These are phyloP conservation scores for Starmerella powellii DNA, from an alignment of 805 yeast genomes.

Conservation along the genomic window DNA sequence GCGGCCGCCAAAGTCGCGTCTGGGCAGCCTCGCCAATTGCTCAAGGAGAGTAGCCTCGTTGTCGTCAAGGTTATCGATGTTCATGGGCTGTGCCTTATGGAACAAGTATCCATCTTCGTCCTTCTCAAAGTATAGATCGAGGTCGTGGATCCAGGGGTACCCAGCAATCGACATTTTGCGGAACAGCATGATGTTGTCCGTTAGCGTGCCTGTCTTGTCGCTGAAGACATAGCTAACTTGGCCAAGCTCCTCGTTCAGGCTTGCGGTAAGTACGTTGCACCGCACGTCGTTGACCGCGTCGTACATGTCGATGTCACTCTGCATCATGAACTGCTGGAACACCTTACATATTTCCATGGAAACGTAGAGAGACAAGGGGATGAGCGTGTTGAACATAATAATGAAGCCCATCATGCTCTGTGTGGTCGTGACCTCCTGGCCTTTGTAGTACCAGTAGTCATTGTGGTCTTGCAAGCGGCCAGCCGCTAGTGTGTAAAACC, in stretches of 20 bases:
- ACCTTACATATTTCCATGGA: constrained; percentile 93
- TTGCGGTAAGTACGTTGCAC: constrained; percentile 89
- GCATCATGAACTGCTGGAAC: constrained; percentile 68
- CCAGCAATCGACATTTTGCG: constrained; percentile 83
- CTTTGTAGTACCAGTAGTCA: constrained; percentile 57
- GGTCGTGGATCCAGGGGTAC: constrained; percentile 74
- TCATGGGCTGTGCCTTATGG: constrained; percentile 19
- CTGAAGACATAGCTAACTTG: constrained; percentile 91
- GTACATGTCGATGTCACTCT: constrained; percentile 91
- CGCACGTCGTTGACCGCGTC: constrained; percentile 75
- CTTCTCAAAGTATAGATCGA: constrained; percentile 36
- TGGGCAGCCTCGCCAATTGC: constrained; percentile 22
- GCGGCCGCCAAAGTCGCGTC: constrained; percentile 20
- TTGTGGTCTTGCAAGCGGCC: constrained; percentile 26
- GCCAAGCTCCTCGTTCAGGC: constrained; percentile 90
- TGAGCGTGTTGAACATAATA: constrained; percentile 93
- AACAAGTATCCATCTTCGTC: constrained; percentile 22
- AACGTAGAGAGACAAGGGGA: constrained; percentile 87
- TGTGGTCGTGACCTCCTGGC: constrained; percentile 68
- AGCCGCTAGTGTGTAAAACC: constrained; percentile 74
- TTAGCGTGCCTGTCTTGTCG: constrained; percentile 94
- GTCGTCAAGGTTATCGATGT: constrained; percentile 9
- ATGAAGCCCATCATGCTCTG: constrained; percentile 91
- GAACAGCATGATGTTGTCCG: constrained; percentile 89
- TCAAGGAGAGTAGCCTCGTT: constrained; percentile 18